Evolutionary conservation across 148 eudicot genomes (phyloP), one percentile per base, ranked within the genome.

Genomic region (Cornus controversa): DNA sequence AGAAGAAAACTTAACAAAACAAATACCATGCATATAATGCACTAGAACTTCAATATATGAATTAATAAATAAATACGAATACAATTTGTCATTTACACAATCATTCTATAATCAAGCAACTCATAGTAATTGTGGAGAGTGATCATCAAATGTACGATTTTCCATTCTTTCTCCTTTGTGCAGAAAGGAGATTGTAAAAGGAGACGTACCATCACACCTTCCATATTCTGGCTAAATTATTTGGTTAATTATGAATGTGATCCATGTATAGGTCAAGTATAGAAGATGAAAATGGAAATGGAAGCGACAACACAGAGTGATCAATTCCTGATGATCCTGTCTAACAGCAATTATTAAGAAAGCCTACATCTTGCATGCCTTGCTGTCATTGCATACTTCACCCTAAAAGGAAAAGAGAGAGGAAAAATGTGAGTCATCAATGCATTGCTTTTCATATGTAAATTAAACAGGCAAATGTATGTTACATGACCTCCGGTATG

Each of bases 361-460:
- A 77, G 71, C 57, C 79, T 81, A 91, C 87, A 83, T 84, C 84
- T 87, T 91, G 77, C 97, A 93, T 62, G 79, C 81, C 69, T 84
- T 87, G 83, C 77, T 83, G 81, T 88, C 89, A n/a, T 86, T 84
- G 77, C 94, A 93, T 14, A 76, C 63, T 82, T 89, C 90, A 73
- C 78, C 88, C 97, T 93, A 85, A 45, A 74, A 65, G 57, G 65
- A 72, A n/a, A 25, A 16, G 24, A 60, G 2, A 8, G 24, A 60
- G 20, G 24, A 67, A 31, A 36, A 23, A 25, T 3, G 10, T 63
- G 29, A 74, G 69, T 24, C 9, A 11, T 28, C 54, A 25, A 5
- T 25, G 20, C 37, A 65, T 45, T 75, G 50, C n/a, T 28, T 74
- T 36, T 18, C 3, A 29, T 69, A 22, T 69, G 34, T 42, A 22